Base-by-base conservation (phyloP, 345 rosid genomes). In the Psidium guajava region DNA sequence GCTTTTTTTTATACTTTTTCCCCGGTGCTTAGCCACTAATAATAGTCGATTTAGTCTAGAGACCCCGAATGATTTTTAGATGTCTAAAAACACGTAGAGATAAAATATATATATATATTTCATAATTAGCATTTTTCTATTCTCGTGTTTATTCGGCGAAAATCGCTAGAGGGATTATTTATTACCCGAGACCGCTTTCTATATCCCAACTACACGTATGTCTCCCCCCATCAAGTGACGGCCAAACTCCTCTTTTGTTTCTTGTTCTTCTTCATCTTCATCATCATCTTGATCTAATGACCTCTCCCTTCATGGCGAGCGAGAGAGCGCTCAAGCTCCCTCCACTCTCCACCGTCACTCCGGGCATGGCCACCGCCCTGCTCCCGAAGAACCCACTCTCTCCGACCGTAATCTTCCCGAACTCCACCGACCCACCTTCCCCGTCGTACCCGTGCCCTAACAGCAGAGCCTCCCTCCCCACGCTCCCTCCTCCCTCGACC, bases 361-460 rank as follows among this genome's bases (percentile, higher is more conserved):
- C 94, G 1, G 96, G 96, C 95, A 93, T 94, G 11, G 86, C 92
- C 84, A 90, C 89, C 1, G 94, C 92, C 82, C 93, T 90, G 54
- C 94, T 93, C 58, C 96, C 95, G 0, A 94, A 77, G 83, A 87
- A 90, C 81, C 93, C 94, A 0, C 90, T 91, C 87, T 91, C 93
- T 24, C 90, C 91, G 11, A 93, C 69, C 85, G 84, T 87, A 22
- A 94, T 91, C 81, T 90, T 94, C 53, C 94, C 93, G 51, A 92
- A 93, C 91, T 90, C 93, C 47, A 94, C 94, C 75, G 82, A 86
- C 52, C 94, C 95, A 3, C 85, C 94, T 85, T 91, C 93, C 6
- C 94, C 95, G 86, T 94, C 94, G 86, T 94, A 93, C 52, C 92
- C 85, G 86, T 93, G 96, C 81, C 96, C 96, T 73, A 92, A 94